Base-by-base conservation (phyloP, 495 filamentous ascomycete species). In the Lentithecium fluviatile region DNA sequence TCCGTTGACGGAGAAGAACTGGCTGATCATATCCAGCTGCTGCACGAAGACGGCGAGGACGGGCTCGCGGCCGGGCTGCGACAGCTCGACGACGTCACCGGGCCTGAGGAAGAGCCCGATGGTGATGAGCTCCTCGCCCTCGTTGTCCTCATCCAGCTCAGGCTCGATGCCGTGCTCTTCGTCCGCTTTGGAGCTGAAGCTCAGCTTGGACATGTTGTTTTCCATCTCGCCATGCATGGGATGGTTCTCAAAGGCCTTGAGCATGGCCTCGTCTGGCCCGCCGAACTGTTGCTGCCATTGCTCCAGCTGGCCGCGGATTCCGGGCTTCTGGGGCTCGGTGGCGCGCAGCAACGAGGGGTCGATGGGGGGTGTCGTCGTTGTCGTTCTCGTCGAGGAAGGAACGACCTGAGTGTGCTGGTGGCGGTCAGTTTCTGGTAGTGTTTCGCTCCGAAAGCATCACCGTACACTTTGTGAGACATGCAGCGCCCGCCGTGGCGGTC, bases 51-150 rank as follows among this genome's bases (percentile, higher is more conserved):
- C 79, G 25, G 84, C 88, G n/a, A 88, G 74, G 4, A 75, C 76
- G 48, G 81, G 71, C 6, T 79, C 65, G 23, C 74, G 76, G n/a
- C 75, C 74, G 2, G 71, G 57, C 1, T 76, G 85, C 82, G 62
- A 62, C 7, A 91, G 62, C 58, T 88, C 88, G 2, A 92, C 82
- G 56, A 95, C 70, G 69, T 95, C 91, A 12, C 91, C 91, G 7
- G 83, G 79, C 26, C 83, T 74, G 13, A 94, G 73, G 48, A 68
- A 71, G 7, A 65, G 21, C 24, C 50, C 45, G 6, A 69, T 36
- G 45, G 65, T 56, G 17, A 51, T 56, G 36, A 66, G 19, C 20
- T 61, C 55, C 4, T 55, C 46, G 8, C 53, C 63, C 12, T 43
- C 43, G 19, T 40, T 46, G 42, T 55, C 53, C 6, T 64, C 48